Evolutionary conservation across 208 protist genomes (phyloP).

Genomic region (Wallacemonas rigidus): DNA sequence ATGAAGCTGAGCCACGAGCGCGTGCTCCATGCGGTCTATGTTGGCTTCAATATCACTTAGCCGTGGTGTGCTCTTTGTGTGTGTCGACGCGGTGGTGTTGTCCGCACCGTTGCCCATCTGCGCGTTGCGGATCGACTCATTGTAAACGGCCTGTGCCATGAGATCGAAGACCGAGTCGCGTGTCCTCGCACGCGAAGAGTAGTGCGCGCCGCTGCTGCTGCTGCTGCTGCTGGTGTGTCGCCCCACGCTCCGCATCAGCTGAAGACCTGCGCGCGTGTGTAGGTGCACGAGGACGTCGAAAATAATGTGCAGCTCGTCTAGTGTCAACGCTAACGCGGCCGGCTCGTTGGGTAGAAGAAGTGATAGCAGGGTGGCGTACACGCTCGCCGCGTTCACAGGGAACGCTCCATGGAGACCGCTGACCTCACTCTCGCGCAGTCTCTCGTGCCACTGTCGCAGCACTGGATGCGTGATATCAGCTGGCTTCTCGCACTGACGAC

Average conservation of each 20-base stretch:
- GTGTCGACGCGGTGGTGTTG: neutral
- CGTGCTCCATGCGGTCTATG: neutral
- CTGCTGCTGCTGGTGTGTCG: neutral
- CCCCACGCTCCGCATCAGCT: neutral
- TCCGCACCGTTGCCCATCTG: neutral
- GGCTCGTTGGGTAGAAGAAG: neutral
- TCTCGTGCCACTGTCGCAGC: slow-evolving; percentile 12
- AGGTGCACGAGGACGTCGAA: slow-evolving; percentile 5
- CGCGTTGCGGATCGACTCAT: neutral
- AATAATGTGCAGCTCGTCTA: neutral
- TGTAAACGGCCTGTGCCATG: slow-evolving; percentile 5
- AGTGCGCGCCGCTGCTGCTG: neutral
- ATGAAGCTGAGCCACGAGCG: neutral
- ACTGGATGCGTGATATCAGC: neutral
- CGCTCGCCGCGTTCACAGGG: slow-evolving; percentile 2
- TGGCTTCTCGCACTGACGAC: neutral
- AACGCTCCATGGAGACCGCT: neutral
- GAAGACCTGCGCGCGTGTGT: slow-evolving; percentile 11
- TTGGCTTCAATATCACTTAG: neutral
- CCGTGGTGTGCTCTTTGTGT: neutral
- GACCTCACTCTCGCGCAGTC: slow-evolving; percentile 6
- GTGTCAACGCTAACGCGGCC: neutral
- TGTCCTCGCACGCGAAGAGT: neutral
- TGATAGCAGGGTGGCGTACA: neutral
- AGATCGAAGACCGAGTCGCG: slow-evolving; percentile 3